Evolutionary conservation across 257 asterid species (phyloP), one percentile per base, ranked within the genome.

Genomic region (Anisodus acutangulus): DNA sequence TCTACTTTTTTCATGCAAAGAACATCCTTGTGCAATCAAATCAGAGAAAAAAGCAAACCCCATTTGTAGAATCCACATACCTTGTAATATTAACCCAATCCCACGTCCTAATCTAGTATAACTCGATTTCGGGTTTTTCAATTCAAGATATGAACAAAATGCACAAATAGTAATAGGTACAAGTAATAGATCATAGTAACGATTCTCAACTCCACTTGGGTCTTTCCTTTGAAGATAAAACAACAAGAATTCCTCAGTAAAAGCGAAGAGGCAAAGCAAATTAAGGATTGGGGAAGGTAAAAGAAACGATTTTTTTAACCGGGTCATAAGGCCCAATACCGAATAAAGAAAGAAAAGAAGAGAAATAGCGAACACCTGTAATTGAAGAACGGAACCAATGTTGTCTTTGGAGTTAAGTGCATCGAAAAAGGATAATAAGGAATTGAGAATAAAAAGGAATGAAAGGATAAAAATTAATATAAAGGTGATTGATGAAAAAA

Each of bases 61-160:
- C 98, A 96, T 96, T 80, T 96, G 99, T 82, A 96, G 87, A 84
- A 88, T 88, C 99, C 99, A 96, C 92, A 90, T 87, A 10, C 99
- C 99, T 86, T 96, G 97, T 35, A 91, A 82, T 71, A 91, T 87
- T 79, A 96, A 81, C 81, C 98, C 99, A 66, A 96, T 59, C 8
- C 97, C 97, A 35, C 98, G 95, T 35, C 94, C 95, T 59, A 96
- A 83, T 83, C 87, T 88, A 0, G 98, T 91, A 47, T 91, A 89
- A 83, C 62, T 88, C 17, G 90, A 90, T 80, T 88, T 86, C 17
- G 93, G 90, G 83, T 88, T 89, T 87, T 87, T 93, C 35, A 96
- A 82, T 83, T 94, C 97, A 43, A 94, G 90, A 66, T 93, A 5
- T 1, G 99, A 93, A 80, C 94, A 96, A 81, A 94, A 90, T 39